Percentiles rank a stretch among this genome's conserved stretches.
These are phyloP conservation scores for Thuidium tamariscinum DNA, from an alignment of 225 moss, liverwort and hornwort genomes.

Conservation along the genomic window DNA sequence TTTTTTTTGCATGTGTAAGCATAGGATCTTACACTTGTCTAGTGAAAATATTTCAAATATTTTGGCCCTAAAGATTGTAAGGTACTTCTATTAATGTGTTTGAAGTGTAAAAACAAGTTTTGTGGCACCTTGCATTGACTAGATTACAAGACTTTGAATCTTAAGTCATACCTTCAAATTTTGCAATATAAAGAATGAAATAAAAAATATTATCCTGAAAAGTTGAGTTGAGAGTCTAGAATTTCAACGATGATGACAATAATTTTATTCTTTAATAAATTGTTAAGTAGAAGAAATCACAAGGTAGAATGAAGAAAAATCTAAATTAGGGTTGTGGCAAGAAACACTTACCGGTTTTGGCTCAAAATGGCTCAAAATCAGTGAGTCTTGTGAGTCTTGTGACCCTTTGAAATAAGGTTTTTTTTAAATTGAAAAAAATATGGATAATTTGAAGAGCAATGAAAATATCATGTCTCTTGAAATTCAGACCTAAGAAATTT, in stretches of 20 bases:
- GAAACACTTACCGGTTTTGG: too few species aligned
- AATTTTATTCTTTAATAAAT: not conserved
- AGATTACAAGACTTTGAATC: not conserved
- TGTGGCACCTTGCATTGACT: not conserved
- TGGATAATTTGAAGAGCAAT: too few species aligned
- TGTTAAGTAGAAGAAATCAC: accelerated
- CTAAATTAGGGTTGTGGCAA: too few species aligned
- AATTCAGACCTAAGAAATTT: too few species aligned
- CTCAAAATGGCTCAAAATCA: too few species aligned
- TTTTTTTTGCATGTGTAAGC: too few species aligned
- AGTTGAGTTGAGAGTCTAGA: accelerated
- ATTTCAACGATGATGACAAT: not conserved
- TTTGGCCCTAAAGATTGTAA: accelerated
- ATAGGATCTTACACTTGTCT: not conserved
- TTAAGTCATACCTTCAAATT: not conserved
- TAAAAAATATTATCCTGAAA: not conserved
- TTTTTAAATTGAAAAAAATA: too few species aligned
- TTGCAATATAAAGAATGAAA: not conserved
- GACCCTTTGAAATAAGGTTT: too few species aligned
- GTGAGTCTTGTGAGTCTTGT: too few species aligned
- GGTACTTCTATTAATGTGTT: not conserved
- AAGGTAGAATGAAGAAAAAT: not conserved
- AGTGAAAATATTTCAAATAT: not conserved
- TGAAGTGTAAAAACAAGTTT: not conserved
- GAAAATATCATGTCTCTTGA: too few species aligned